Base-by-base conservation (phyloP, 2,329 filamentous ascomycete genomes). In the Volutella citrinella region DNA sequence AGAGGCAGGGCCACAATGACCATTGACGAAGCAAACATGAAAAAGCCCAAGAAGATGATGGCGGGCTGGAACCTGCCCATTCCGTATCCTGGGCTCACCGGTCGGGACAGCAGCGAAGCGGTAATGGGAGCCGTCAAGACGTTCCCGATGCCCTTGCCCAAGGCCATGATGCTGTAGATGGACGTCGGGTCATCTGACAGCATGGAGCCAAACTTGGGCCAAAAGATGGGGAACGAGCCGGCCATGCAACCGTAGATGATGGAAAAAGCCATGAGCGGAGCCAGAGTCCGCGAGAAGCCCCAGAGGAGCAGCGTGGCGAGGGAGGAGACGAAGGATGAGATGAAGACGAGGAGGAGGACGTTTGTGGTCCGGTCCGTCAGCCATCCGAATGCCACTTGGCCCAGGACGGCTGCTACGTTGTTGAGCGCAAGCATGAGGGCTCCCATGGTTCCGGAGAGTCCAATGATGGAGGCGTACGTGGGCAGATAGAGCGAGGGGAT, bases 171-270 rank as follows among this genome's bases (percentile, higher is more conserved):
- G 30, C 49, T 51, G 19, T 44, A 53, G 0, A 55, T 46, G 1
- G 44, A 45, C 10, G 45, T 42, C 1, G 54, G 54, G 28, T 57
- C 54, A 9, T 56, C 51, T 0, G 52, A 51, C 3, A 57, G 38
- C 10, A 48, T 37, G 0, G 47, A 37, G 7, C 54, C 52, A 29
- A 57, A 56, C 25, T 53, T 55, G 4, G 48, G 36, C 51, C 48
- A 55, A 11, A 49, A 37, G 9, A 54, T 40, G 3, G 43, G 42
- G 34, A 48, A 59, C 1, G 42, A 50, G 5, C 74, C 69, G 0
- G 76, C 74, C 33, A 80, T 80, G 55, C 77, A 71, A 2, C 77
- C 78, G 45, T 74, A 81, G 1, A 67, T 55, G 4, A 78, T 51
- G 5, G 70, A 65, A 46, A 80, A 81, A 1, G 70, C 45, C 1